Evolutionary conservation across 2,329 filamentous ascomycete genomes (phyloP), one percentile per base, ranked within the genome.

Genomic region (Claviceps sp.): DNA sequence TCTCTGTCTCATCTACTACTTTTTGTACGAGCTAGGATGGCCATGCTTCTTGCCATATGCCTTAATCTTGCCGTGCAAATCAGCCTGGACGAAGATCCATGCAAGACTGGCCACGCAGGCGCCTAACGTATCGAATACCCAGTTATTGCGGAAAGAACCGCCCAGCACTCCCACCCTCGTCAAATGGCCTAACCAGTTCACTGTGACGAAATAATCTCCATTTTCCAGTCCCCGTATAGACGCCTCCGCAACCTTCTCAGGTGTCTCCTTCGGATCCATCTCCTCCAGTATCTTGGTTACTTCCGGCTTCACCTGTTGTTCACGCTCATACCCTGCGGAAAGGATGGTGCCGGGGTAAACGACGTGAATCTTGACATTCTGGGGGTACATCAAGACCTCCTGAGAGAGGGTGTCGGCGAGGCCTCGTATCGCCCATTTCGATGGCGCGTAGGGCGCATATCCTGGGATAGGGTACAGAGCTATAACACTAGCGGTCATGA

Each of bases 301-400:
- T 5, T 76, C 79, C 7, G 90, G 91, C 69, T 97, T 97, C 30
- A 78, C 78, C 60, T 72, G 67, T 61, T 94, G 84, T 70, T 97
- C 91, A 18, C 78, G 74, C 54, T 84, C 83, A 49, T 84, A 77
- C 0, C 90, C 89, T 0, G 88, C 83, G 5, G 79, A 84, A 14
- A 81, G 74, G 57, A 98, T 97, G 2, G 85, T 88, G 50, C 86
- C 91, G 0, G 93, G 93, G 60, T 83, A 87, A 13, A 97, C 80
- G 43, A 88, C 78, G 62, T 95, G 88, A 20, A 96, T 75, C 59
- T 85, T 81, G 51, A 97, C 83, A 44, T 84, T 79, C 50, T 84
- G 84, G 45, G 90, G 89, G 72, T 97, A 98, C 49, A 96, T 72
- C 60, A 89, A 74, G 44, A 94, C 72, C 69, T 98, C 93, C 63